A percentile compares a stretch with the other conserved stretches of the same genome.
Conservation (phyloP, 2,329 filamentous ascomycete species). For the Aspergillus sp. region DNA sequence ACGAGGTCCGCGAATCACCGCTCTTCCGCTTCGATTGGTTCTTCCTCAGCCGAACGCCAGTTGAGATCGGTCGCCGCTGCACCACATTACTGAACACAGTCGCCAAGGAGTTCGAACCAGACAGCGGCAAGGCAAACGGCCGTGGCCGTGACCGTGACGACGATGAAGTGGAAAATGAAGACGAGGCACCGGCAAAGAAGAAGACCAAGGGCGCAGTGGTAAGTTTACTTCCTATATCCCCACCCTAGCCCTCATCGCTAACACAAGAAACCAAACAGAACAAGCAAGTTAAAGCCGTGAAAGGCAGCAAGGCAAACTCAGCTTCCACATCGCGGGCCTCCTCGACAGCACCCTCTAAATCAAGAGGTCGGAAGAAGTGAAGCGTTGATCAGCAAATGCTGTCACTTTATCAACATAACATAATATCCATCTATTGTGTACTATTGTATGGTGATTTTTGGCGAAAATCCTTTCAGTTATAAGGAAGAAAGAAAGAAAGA, state of each 20-base stretch:
- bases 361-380: conserved; percentile 52
- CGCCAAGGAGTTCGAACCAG: conserved; percentile 86
- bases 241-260: background rate
- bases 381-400: background rate
- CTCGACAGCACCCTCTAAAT: conserved; percentile 62
- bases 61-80: conserved; percentile 88
- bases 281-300: conserved; percentile 87
- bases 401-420: background rate
- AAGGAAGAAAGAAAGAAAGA: background rate
- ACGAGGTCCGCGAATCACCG: conserved; percentile 91
- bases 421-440: background rate
- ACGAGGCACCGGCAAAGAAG: conserved; percentile 88
- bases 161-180: conserved; percentile 78
- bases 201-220: conserved; percentile 92
- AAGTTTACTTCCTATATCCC: conserved; percentile 34
- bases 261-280: conserved; percentile 59
- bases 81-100: conserved; percentile 93
- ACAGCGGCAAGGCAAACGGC: conserved; percentile 62
- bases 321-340: conserved; percentile 76
- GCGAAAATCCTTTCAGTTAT: background rate
- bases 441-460: conserved; percentile 4
- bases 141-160: conserved; percentile 63
- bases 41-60: conserved; percentile 89
- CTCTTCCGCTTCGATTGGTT: conserved; percentile 99
- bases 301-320: conserved; percentile 73